These are phyloP conservation scores for Leccinum rimulosum DNA, from an alignment of 768 basidiomycete species.

Conservation along the genomic window DNA sequence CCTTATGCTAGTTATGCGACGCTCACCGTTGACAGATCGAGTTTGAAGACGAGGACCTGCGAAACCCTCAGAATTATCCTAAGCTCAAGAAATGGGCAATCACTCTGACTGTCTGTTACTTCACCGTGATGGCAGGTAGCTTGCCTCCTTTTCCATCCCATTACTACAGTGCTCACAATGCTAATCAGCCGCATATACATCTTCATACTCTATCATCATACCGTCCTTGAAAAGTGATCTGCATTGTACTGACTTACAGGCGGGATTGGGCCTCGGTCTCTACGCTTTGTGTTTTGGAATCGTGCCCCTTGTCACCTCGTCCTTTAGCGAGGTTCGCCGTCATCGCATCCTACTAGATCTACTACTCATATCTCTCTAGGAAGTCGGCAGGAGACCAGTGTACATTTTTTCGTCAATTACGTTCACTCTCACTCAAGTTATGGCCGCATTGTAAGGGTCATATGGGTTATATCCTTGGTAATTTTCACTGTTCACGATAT, in stretches of 20 bases:
- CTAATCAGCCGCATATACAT: slow-evolving; percentile 44
- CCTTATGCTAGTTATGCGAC: not conserved
- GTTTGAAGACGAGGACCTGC: slow-evolving; percentile 37
- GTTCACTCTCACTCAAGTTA: slow-evolving; percentile 51
- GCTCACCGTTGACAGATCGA: slow-evolving; percentile 34
- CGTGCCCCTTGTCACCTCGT: slow-evolving; percentile 58
- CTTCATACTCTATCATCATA: slow-evolving; percentile 54
- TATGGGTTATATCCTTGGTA: not conserved
- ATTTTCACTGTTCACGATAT: not conserved
- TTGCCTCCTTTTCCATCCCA: not conserved
- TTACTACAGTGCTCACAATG: not conserved
- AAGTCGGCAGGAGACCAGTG: slow-evolving; percentile 62
- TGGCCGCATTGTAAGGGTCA: slow-evolving; percentile 28
- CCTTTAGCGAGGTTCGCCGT: slow-evolving; percentile 53
- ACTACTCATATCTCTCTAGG: slow-evolving; percentile 32
- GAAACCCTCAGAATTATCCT: slow-evolving; percentile 40
- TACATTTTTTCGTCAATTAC: slow-evolving; percentile 52
- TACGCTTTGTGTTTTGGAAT: slow-evolving; percentile 61
- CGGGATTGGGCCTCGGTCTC: slow-evolving; percentile 46
- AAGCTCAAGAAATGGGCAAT: slow-evolving; percentile 41
- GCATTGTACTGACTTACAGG: slow-evolving; percentile 43
- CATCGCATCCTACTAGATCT: not conserved
- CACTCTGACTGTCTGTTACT: slow-evolving; percentile 31
- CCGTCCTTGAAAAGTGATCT: slow-evolving; percentile 49
- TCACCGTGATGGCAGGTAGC: slow-evolving; percentile 24